Evolutionary conservation across 495 filamentous ascomycete species (phyloP), one percentile per base, ranked within the genome.

Genomic region (Glutinoglossum americanum): DNA sequence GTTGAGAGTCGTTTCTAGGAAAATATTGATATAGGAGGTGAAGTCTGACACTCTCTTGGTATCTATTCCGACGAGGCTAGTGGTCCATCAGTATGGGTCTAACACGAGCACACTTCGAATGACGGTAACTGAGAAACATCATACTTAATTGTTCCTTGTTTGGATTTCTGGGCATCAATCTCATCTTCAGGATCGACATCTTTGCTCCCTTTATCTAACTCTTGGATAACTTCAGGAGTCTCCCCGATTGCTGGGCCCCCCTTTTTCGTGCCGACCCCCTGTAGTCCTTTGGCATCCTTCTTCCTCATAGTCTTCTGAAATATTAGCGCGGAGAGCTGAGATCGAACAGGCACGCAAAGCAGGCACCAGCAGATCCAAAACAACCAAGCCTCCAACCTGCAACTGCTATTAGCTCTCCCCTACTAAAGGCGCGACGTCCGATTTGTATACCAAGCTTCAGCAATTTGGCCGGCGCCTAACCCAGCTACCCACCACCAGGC

Each of bases 61-160:
- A 68, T 94, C 87, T 8, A 94, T 81, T 6, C 83, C 83, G 25
- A 88, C 80, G 39, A 89, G 71, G 62, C 93, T 93, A 55, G 89
- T 80, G 13, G 80, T 19, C n/a, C 13, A 13, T 45, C 25, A 45
- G 54, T 30, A 37, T 3, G 51, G 11, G 23, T 3, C 33, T 21
- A 21, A 45, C 10, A 21, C 4, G 3, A 33, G 9, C n/a, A 45
- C 19, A 21, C n/a, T 45, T 19, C 4, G 17, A 9, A 30, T 2
- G 28, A 21, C 6, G 23, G 17, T 26, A 53, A 28, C 17, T 41
- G 13, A 30, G 19, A 53, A 23, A 6, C 4, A 11, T 39, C 47
- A 53, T 53, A 53, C 49, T 53, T 53, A 21, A 53, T 56, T 9
- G 54, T 84, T 57, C 81, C 82, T 67, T 89, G 87, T 56, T 83